phyloP scores from a whole-genome alignment of 257 asterid species.

The Linderniella brevidens region DNA sequence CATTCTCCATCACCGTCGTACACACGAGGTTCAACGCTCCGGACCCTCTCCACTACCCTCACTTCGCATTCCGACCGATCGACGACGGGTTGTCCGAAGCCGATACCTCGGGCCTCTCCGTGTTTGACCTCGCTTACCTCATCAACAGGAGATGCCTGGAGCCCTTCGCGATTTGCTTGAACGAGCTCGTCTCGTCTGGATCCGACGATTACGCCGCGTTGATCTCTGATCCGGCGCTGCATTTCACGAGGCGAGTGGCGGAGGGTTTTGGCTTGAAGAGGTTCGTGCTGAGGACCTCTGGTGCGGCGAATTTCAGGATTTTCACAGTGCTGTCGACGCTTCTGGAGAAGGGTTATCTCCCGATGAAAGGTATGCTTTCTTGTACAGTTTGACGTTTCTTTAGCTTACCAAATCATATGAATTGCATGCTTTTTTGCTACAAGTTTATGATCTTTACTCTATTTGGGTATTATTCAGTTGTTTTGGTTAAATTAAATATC shows the following conservation, averaged over 20 bases:
- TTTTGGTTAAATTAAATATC: no score
- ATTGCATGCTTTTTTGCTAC: neutral
- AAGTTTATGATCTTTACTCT: neutral
- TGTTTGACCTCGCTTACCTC: constrained; percentile 5
- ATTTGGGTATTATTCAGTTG: no score
- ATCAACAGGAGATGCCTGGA: constrained; percentile 9
- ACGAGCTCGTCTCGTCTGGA: neutral
- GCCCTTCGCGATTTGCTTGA: constrained; percentile 8
- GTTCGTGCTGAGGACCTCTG: constrained; percentile 16
- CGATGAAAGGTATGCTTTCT: constrained; percentile 6
- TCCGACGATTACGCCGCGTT: constrained; percentile 7
- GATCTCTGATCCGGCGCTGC: constrained; percentile 11
- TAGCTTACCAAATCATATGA: neutral
- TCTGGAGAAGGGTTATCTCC: constrained; percentile 7
- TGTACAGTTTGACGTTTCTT: neutral
- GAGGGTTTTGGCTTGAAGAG: constrained; percentile 16
- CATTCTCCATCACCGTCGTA: constrained; percentile 12
- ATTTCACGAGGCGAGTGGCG: constrained; percentile 13
- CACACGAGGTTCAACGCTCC: constrained; percentile 17
- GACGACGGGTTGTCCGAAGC: constrained; percentile 4
- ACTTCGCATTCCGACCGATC: constrained; percentile 12
- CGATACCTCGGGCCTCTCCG: constrained; percentile 1
- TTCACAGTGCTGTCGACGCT: constrained; percentile 11
- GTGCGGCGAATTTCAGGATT: constrained; percentile 11
- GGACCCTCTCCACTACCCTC: constrained; percentile 9